Conservation (phyloP, 2,329 filamentous ascomycete genomes). For the Neofusicoccum umdonicola region DNA sequence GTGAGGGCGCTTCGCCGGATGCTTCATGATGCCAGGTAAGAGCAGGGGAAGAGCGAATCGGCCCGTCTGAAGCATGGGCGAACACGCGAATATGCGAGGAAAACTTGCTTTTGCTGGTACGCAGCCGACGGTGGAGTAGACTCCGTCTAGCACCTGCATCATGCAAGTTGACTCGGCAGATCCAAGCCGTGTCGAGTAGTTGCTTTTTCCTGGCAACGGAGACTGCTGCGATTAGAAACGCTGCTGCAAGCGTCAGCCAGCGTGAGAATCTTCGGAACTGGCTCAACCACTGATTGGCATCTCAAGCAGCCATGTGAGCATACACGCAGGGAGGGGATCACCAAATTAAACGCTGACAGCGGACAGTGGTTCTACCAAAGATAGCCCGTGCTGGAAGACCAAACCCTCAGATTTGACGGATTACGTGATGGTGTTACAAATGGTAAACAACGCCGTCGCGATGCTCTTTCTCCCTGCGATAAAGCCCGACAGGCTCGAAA, state of each 20-base stretch:
- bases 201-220: not conserved
- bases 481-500: not conserved
- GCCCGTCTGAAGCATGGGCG: not conserved
- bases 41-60: not conserved
- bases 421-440: not conserved
- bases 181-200: too few relatives aligned
- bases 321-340: not conserved
- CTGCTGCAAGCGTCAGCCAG: not conserved
- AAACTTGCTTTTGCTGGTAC: not conserved
- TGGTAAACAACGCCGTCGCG: constrained; percentile 9
- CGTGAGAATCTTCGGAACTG: not conserved
- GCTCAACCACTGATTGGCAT: not conserved
- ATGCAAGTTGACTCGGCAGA: not conserved
- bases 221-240: too few relatives aligned
- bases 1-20: not conserved
- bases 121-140: not conserved
- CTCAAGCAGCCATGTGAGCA: not conserved
- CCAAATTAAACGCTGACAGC: not conserved
- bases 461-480: constrained; percentile 8
- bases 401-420: not conserved
- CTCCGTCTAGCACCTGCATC: not conserved
- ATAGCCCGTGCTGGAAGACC: not conserved
- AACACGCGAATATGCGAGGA: not conserved
- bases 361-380: not conserved
- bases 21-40: not conserved